Evolutionary conservation across 768 basidiomycete genomes (phyloP).

Genomic region (Sarcomyxa edulis): DNA sequence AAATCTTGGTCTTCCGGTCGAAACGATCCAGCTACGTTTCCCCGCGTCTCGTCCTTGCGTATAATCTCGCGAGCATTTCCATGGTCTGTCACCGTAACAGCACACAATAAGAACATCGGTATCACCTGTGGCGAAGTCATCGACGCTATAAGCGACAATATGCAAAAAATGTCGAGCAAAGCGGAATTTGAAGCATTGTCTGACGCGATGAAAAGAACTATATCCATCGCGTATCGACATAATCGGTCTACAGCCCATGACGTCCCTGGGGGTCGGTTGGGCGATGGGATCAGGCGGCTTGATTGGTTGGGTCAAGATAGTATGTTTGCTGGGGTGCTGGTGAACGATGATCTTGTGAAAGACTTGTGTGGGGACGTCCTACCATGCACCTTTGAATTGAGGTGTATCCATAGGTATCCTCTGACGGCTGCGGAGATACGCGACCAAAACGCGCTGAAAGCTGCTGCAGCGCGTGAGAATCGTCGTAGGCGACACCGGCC

Average conservation of each 20-base stretch:
- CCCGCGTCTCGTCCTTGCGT: slow-evolving; percentile 46
- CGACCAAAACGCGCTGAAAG: slow-evolving; percentile 4
- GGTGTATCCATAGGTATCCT: slow-evolving; percentile 33
- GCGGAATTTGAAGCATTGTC: slow-evolving; percentile 45
- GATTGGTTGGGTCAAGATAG: slow-evolving; percentile 61
- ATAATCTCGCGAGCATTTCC: slow-evolving; percentile 52
- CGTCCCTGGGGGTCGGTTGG: slow-evolving; percentile 67
- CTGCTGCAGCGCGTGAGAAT: neutral
- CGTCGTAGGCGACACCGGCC: neutral
- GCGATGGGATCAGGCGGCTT: slow-evolving; percentile 55
- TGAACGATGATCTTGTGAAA: slow-evolving; percentile 37
- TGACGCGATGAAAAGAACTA: slow-evolving; percentile 27
- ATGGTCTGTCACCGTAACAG: slow-evolving; percentile 47
- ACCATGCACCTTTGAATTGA: slow-evolving; percentile 58
- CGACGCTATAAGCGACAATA: slow-evolving; percentile 43
- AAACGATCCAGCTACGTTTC: slow-evolving; percentile 59
- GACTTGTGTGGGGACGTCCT: slow-evolving; percentile 40
- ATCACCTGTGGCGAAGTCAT: slow-evolving; percentile 67
- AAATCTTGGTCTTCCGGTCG: slow-evolving; percentile 68
- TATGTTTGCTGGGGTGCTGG: slow-evolving; percentile 58
- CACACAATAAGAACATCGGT: slow-evolving; percentile 38
- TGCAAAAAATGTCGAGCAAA: slow-evolving; percentile 46
- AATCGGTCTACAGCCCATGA: slow-evolving; percentile 61
- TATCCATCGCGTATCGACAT: slow-evolving; percentile 50
- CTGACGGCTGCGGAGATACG: slow-evolving; percentile 7